Evolutionary conservation across 2,329 filamentous ascomycete genomes (phyloP).

Genomic region (Phyllosticta ampelicida): DNA sequence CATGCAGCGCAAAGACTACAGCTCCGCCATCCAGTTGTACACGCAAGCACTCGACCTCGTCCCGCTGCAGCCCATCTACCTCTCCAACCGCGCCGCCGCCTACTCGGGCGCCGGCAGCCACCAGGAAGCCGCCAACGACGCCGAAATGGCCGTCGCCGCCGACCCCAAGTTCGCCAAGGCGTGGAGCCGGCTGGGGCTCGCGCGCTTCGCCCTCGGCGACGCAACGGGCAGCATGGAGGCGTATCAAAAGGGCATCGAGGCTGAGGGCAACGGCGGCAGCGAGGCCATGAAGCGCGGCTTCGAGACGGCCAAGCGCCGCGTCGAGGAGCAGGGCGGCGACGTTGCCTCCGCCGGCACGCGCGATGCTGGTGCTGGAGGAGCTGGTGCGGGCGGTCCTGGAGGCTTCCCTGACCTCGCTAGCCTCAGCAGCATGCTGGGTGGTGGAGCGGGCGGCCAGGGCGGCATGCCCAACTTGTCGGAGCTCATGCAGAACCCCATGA

Average conservation of each 20-base stretch:
- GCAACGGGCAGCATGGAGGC: conserved; percentile 88
- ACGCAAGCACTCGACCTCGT: conserved; percentile 71
- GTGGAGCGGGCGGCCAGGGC: conserved; percentile 47
- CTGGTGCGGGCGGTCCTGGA: conserved; percentile 21
- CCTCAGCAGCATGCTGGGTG: conserved; percentile 39
- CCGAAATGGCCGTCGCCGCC: conserved; percentile 76
- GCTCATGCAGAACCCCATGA: conserved; percentile 98
- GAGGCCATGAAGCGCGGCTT: conserved; percentile 96
- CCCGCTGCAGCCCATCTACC: conserved; percentile 86
- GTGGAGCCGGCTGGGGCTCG: conserved; percentile 87
- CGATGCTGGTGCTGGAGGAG: conserved; percentile 18
- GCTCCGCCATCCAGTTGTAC: conserved; percentile 72
- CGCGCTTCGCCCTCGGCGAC: conserved; percentile 83
- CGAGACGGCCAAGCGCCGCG: conserved; percentile 81
- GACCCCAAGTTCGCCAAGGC: conserved; percentile 96
- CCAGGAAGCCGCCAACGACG: conserved; percentile 72
- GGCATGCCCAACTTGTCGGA: conserved; percentile 80
- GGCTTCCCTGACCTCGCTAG: conserved; percentile 34
- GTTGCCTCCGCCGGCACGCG: conserved; percentile 36
- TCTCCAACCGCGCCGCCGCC: conserved; percentile 93
- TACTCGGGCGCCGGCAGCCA: conserved; percentile 80
- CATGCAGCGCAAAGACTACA: conserved; percentile 91
- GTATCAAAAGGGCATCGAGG: conserved; percentile 83
- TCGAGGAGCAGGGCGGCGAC: conserved; percentile 63
- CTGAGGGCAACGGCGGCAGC: conserved; percentile 86